phyloP scores from a whole-genome alignment of 169 alveolate species.

The Eimeria necatrix region DNA sequence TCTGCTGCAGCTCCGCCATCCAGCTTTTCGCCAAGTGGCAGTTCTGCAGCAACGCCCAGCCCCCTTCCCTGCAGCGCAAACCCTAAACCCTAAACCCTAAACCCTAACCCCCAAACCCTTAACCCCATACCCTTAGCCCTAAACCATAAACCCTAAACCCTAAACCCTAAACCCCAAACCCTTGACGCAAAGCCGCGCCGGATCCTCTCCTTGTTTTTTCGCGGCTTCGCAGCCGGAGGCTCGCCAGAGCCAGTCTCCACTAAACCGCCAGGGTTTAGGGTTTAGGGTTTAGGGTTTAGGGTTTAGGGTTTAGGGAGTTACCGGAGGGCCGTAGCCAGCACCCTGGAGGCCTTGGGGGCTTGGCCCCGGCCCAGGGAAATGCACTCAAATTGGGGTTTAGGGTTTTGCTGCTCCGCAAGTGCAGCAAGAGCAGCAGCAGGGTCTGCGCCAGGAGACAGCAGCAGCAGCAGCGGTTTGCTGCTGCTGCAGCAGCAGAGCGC shows the following conservation, averaged over 20 bases:
- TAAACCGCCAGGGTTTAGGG: neutral
- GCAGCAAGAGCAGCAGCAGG: slow-evolving; percentile 95
- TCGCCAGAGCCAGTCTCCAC: too few relatives aligned
- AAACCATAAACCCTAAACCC: neutral
- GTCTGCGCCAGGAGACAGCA: slow-evolving; percentile 97
- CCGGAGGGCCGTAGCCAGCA: slow-evolving; percentile 82
- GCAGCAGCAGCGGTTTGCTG: slow-evolving; percentile 96
- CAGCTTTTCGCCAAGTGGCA: slow-evolving; percentile 96
- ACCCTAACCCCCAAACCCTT: neutral
- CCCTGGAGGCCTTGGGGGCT: slow-evolving; percentile 94
- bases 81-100: too few relatives aligned
- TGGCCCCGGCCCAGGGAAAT: slow-evolving; percentile 98
- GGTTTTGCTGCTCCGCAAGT: slow-evolving; percentile 91
- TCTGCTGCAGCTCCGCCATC: slow-evolving; percentile 94
- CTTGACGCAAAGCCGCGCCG: too few relatives aligned
- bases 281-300: slow-evolving; percentile 24
- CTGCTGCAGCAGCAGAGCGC: slow-evolving; percentile 93
- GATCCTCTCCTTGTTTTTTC: too few relatives aligned
- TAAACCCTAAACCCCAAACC: too few relatives aligned
- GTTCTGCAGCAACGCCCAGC: slow-evolving; percentile 95
- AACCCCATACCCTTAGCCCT: neutral
- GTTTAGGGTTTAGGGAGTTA: slow-evolving; percentile 17
- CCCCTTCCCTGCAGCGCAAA: slow-evolving; percentile 87
- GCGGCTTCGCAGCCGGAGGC: too few relatives aligned
- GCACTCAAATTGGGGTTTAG: slow-evolving; percentile 92